Base-by-base conservation (phyloP, 257 asterid genomes). In the Solanum lycopersicoides region DNA sequence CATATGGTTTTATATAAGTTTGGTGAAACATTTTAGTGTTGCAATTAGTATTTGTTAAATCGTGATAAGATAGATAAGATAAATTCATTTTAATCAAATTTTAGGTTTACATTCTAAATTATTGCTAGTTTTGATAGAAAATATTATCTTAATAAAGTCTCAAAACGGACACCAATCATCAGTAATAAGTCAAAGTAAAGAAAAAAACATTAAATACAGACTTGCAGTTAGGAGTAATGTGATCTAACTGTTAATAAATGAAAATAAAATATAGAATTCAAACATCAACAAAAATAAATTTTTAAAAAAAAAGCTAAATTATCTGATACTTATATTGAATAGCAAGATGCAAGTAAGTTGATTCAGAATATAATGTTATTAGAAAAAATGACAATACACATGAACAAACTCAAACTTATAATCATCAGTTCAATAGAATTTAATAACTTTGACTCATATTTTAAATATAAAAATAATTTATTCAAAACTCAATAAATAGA, bases 391-490 rank as follows among this genome's bases (percentile, higher is more conserved):
- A 9, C 16, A n/a, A 71, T 5, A 66, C 0, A 32, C 0, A 32
- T 1, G 1, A 11, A 71, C 0, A 4, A 18, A 71, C 25, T 32
- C 13, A 69, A 32, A 6, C 13, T 32, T 69, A 71, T 8, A 71
- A 2, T 7, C 0, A 32, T 2, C 4, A 2, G 1, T 16, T 16
- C 12, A 0, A 69, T 0, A 8, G 0, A 15, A 4, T 8, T 32
- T 1, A 71, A 32, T 16, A 69, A 30, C 1, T 69, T 69, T 30
- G 0, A 15, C 5, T 32, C 23, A 32, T 71, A 71, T 32, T 16
- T 32, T 71, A 32, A 15, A 16, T 71, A 8, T 71, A 71, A 14
- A 69, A 69, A 15, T 15, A 32, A 69, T 69, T 30, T 7, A 69
- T 71, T 32, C 2, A 71, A 15, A 71, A 16, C 11, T 3, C 0